A percentile compares a stretch with the other conserved stretches of the same genome.
Conservation (phyloP, 495 filamentous ascomycete species). For the Penicillium coffeae region DNA sequence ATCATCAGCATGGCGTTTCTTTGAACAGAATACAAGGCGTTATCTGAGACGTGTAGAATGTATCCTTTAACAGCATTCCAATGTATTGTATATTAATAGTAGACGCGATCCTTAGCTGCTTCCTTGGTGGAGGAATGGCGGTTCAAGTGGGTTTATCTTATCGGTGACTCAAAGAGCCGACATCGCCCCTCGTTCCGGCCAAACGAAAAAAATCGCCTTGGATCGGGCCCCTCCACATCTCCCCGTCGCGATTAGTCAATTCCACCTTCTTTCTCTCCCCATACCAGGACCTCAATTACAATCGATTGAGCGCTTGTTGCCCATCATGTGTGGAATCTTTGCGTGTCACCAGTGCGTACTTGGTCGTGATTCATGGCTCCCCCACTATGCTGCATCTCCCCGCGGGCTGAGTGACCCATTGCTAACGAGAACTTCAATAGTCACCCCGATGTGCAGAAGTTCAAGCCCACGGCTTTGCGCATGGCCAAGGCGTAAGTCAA, state of each 20-base stretch:
- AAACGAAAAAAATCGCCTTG: conserved; percentile 32
- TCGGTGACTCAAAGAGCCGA: conserved; percentile 45
- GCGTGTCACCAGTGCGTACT: conserved; percentile 79
- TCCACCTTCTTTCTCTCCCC: conserved; percentile 10
- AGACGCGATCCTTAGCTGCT: background rate
- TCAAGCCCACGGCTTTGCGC: conserved; percentile 94
- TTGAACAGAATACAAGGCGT: conserved; percentile 6
- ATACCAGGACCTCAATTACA: conserved; percentile 12
- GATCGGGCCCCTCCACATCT: conserved; percentile 16
- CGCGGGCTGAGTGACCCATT: conserved; percentile 7
- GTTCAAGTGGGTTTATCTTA: conserved; percentile 36
- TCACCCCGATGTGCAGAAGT: conserved; percentile 92
- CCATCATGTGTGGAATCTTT: conserved; percentile 77
- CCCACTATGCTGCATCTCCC: conserved; percentile 12
- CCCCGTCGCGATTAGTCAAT: conserved; percentile 22
- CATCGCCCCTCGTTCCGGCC: conserved; percentile 42
- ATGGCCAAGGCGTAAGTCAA: conserved; percentile 85
- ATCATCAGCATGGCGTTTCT: conserved; percentile 26
- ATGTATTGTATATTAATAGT: background rate
- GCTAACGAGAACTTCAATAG: conserved; percentile 42
- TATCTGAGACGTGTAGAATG: background rate
- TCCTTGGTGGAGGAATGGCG: background rate
- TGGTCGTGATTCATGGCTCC: conserved; percentile 3
- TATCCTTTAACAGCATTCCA: background rate
- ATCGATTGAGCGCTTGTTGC: conserved; percentile 22